These are phyloP conservation scores for Neofusicoccum laricinum DNA, from an alignment of 2,329 filamentous ascomycete genomes.

Conservation along the genomic window DNA sequence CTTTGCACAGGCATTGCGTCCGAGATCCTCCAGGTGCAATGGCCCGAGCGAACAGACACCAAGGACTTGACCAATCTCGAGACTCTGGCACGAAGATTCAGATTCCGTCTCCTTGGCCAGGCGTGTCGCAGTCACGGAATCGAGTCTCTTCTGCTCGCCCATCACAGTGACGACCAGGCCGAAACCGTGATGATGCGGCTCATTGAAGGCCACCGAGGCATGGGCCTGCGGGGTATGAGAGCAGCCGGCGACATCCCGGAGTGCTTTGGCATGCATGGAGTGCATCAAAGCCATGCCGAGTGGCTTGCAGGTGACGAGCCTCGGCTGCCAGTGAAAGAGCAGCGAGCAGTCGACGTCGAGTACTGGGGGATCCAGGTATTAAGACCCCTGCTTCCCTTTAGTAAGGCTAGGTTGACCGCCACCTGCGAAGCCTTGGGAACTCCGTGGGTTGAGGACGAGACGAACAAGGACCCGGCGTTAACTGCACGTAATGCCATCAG, in stretches of 20 bases:
- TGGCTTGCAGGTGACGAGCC: slow-evolving; percentile 25
- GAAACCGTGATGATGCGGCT: slow-evolving; percentile 86
- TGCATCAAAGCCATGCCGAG: slow-evolving; percentile 47
- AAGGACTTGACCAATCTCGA: slow-evolving; percentile 63
- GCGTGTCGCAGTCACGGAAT: slow-evolving; percentile 55
- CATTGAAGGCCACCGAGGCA: slow-evolving; percentile 61
- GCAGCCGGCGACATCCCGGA: slow-evolving; percentile 72
- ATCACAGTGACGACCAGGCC: slow-evolving; percentile 87
- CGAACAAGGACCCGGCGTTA: slow-evolving; percentile 73
- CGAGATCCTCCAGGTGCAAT: slow-evolving; percentile 36
- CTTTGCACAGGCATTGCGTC: slow-evolving; percentile 25
- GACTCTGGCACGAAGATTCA: slow-evolving; percentile 66
- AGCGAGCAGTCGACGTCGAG: slow-evolving; percentile 45
- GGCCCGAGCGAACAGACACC: slow-evolving; percentile 36
- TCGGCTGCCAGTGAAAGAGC: slow-evolving; percentile 26
- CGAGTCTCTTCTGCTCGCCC: slow-evolving; percentile 68
- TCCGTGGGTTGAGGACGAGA: slow-evolving; percentile 79
- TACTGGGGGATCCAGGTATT: slow-evolving; percentile 64
- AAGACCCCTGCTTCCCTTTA: slow-evolving; percentile 67
- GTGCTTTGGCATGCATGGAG: slow-evolving; percentile 70
- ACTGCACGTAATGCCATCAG: slow-evolving; percentile 81
- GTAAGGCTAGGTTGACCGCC: slow-evolving; percentile 69
- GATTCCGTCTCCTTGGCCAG: slow-evolving; percentile 69
- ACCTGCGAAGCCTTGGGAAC: slow-evolving; percentile 69
- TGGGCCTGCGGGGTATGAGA: slow-evolving; percentile 71